Percentiles rank a stretch among this genome's conserved stretches.
Conservation (phyloP, 352 stramenopile genomes). For the Phytophthora pini region DNA sequence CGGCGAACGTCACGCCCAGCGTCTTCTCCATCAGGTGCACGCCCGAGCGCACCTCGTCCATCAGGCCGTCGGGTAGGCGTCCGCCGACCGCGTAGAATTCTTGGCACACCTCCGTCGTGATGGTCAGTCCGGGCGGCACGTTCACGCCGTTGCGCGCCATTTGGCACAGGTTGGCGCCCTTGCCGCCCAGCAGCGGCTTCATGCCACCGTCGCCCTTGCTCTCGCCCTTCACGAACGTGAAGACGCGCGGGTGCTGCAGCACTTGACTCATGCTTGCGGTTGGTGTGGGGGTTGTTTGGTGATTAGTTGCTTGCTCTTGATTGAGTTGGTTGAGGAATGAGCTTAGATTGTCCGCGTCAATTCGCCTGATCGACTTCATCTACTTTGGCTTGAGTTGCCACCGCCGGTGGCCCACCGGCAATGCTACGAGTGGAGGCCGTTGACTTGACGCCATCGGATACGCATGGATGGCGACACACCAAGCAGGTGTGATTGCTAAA, state of each 20-base stretch:
- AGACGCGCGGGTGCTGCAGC: slow-evolving; percentile 18
- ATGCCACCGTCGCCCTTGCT: slow-evolving; percentile 35
- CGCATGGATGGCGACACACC: not conserved
- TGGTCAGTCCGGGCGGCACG: slow-evolving; percentile 33
- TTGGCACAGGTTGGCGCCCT: slow-evolving; percentile 38
- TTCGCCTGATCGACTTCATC: no score
- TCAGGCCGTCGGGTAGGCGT: slow-evolving; percentile 25
- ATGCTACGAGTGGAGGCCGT: no score
- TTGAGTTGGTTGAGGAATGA: slow-evolving; percentile 17
- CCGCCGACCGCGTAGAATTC: slow-evolving; percentile 40
- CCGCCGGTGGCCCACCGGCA: no score
- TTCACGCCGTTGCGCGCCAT: slow-evolving; percentile 39
- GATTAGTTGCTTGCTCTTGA: slow-evolving; percentile 9
- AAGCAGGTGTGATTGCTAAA: not conserved
- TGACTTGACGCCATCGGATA: not conserved
- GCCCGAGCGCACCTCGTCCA: slow-evolving; percentile 27
- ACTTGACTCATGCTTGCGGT: slow-evolving; percentile 13
- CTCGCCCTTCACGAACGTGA: slow-evolving; percentile 36
- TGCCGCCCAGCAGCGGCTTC: slow-evolving; percentile 36
- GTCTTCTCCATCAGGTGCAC: slow-evolving; percentile 33
- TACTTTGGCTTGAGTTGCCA: no score
- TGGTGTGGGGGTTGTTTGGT: not conserved
- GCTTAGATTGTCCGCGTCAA: not conserved
- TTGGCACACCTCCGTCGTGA: slow-evolving; percentile 38
- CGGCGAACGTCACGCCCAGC: slow-evolving; percentile 30